Conservation (phyloP, 1,139 yeast species). For the Geotrichum carabidarum region DNA sequence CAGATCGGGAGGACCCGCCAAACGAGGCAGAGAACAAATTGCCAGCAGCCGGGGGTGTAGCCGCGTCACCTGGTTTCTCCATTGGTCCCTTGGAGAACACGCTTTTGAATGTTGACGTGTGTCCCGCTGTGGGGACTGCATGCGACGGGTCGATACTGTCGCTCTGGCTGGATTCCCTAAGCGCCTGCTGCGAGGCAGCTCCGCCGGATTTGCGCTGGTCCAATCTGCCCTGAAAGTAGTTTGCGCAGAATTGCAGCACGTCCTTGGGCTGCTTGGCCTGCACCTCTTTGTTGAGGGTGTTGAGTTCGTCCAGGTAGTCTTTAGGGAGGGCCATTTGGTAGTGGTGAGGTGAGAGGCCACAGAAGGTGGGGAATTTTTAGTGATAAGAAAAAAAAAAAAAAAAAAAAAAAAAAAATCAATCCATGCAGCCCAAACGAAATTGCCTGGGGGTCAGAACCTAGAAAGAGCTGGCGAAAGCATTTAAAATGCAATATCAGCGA, state of each 20-base stretch:
- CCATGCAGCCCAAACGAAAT: background rate
- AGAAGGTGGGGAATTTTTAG: background rate
- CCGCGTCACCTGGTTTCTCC: background rate
- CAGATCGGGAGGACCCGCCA: conserved; percentile 27
- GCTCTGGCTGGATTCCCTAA: background rate
- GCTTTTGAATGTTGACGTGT: background rate
- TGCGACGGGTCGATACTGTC: conserved; percentile 14
- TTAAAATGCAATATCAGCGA: too few species aligned
- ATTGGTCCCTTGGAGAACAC: background rate
- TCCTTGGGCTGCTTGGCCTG: conserved; percentile 60
- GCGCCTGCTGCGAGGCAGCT: background rate
- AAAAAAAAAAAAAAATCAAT: too few species aligned
- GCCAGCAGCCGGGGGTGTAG: background rate
- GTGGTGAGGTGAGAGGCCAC: background rate
- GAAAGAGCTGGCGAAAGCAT: background rate
- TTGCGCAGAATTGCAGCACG: conserved; percentile 64
- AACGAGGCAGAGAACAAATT: conserved; percentile 17
- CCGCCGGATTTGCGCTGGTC: conserved; percentile 39
- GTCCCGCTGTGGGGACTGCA: background rate
- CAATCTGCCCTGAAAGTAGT: conserved; percentile 57
- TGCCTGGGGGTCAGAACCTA: background rate
- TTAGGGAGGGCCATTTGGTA: conserved; percentile 36
- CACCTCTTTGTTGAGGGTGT: conserved; percentile 59
- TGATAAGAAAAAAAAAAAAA: background rate
- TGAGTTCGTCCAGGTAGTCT: conserved; percentile 51